Base-by-base conservation (phyloP, 192 early-diverging fungal genomes). In the Funneliformis geosporum region DNA sequence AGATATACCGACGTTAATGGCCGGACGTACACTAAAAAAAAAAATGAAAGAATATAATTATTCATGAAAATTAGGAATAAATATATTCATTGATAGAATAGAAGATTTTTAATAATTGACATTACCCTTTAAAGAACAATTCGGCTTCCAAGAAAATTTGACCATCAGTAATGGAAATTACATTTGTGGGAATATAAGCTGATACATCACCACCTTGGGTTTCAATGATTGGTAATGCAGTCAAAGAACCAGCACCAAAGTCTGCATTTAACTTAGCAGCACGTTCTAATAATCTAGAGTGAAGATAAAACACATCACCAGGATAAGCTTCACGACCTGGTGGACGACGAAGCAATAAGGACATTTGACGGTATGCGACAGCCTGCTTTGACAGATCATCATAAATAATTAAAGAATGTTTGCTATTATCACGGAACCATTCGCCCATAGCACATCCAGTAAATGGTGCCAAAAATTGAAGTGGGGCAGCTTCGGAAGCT, bases 191-290 rank as follows among this genome's bases (percentile, higher is more conserved):
- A 92, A 99, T 99, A 91, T 99, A 99, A 43, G 98, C 98, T 83
- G 98, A 99, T 86, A 99, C 98, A 95, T 98, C 98, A 89, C 98
- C 98, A 92, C 98, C 98, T 90, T 98, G 96, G 80, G 98, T 99
- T 87, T 99, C 98, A 90, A 99, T 98, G 83, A 99, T 95, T 86
- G 98, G 98, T 75, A 99, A 92, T 55, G 97, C 97, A 75, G 97
- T 99, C 91, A 99, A 91, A 86, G 97, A 98, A 87, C 96, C 96
- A 82, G 91, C 93, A 80, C 96, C 96, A 88, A 94, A 91, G 81
- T 89, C 88, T 89, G 97, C 93, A 94, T 95, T 97, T 96, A 99
- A 96, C 94, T 99, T 99, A 89, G 96, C 96, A 66, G 97, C 94
- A 91, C 97, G 96, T 91, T 99, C 97, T 75, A 99, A 89, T 80